phyloP scores from a whole-genome alignment of 2,329 filamentous ascomycete species.

The Hypoxylon sp. region DNA sequence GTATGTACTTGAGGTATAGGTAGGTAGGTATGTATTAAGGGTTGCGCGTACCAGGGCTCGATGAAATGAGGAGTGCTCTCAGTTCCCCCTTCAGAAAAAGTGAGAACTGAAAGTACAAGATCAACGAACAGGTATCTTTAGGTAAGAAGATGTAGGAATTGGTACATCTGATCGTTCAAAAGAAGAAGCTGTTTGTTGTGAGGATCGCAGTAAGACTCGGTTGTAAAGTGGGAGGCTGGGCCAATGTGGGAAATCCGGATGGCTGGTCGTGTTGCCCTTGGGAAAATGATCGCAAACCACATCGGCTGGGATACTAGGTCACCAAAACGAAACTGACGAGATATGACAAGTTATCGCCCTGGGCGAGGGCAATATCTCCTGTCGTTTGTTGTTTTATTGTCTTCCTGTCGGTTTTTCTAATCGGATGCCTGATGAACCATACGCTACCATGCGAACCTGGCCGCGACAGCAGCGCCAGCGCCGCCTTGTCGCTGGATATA shows the following conservation, averaged over 20 bases:
- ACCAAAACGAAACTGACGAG: slow-evolving; percentile 3
- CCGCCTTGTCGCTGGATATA: slow-evolving; percentile 32
- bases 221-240: slow-evolving; percentile 47
- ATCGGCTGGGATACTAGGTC: slow-evolving; percentile 9
- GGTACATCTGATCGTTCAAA: slow-evolving; percentile 24
- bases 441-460: slow-evolving; percentile 36
- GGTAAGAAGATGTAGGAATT: slow-evolving; percentile 27
- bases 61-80: slow-evolving; percentile 9
- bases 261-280: slow-evolving; percentile 34
- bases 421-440: slow-evolving; percentile 39
- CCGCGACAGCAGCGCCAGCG: slow-evolving; percentile 44
- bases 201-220: slow-evolving; percentile 23
- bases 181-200: slow-evolving; percentile 21
- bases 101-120: slow-evolving; percentile 18
- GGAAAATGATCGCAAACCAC: slow-evolving; percentile 25
- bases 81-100: slow-evolving; percentile 7
- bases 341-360: slow-evolving; percentile 9
- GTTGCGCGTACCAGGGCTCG: slow-evolving; percentile 1
- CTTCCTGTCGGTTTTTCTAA: slow-evolving; percentile 8
- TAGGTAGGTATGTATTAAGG: slow-evolving; percentile 20
- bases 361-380: background rate
- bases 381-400: slow-evolving; percentile 8
- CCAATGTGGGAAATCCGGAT: slow-evolving; percentile 42
- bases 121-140: slow-evolving; percentile 30
- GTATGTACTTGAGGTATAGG: slow-evolving; percentile 19